These are phyloP conservation scores for Penicillium goetzii DNA, from an alignment of 495 filamentous ascomycete genomes.

Conservation along the genomic window DNA sequence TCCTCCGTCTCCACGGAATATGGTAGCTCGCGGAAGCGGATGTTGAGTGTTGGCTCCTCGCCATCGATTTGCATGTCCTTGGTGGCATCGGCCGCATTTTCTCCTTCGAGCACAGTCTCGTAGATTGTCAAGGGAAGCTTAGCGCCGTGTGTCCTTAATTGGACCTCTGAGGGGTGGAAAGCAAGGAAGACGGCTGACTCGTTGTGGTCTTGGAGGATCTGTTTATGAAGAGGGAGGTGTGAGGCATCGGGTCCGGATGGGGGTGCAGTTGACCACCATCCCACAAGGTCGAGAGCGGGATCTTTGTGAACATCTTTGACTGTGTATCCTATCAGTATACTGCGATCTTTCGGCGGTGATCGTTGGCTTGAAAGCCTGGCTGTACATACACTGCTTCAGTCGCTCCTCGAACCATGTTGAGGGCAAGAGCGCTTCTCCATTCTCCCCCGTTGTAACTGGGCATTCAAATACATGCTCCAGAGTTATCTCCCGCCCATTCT, in stretches of 20 bases:
- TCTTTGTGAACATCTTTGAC: slow-evolving; percentile 88
- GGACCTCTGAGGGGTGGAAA: slow-evolving; percentile 71
- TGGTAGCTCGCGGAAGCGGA: slow-evolving; percentile 81
- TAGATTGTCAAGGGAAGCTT: slow-evolving; percentile 90
- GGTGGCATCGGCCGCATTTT: slow-evolving; percentile 57
- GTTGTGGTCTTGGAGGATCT: slow-evolving; percentile 72
- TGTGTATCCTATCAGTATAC: slow-evolving; percentile 36
- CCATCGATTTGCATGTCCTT: slow-evolving; percentile 76
- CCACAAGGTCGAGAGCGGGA: slow-evolving; percentile 83
- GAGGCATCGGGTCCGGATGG: slow-evolving; percentile 66
- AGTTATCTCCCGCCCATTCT: slow-evolving; percentile 85
- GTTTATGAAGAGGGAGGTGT: slow-evolving; percentile 74
- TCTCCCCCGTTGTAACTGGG: slow-evolving; percentile 49
- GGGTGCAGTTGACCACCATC: slow-evolving; percentile 89
- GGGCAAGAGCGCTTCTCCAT: slow-evolving; percentile 60
- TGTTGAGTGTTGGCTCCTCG: slow-evolving; percentile 55
- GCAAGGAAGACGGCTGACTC: slow-evolving; percentile 87
- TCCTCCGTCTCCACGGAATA: slow-evolving; percentile 92
- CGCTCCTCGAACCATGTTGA: slow-evolving; percentile 76
- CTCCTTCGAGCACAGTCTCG: slow-evolving; percentile 79
- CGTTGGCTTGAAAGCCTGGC: not conserved
- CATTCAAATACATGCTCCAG: slow-evolving; percentile 93
- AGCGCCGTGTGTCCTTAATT: slow-evolving; percentile 58
- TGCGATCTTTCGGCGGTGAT: not conserved
- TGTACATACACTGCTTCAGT: slow-evolving; percentile 76